Base-by-base conservation (phyloP, 805 yeast species). In the Nakazawaea wickerhamii region DNA sequence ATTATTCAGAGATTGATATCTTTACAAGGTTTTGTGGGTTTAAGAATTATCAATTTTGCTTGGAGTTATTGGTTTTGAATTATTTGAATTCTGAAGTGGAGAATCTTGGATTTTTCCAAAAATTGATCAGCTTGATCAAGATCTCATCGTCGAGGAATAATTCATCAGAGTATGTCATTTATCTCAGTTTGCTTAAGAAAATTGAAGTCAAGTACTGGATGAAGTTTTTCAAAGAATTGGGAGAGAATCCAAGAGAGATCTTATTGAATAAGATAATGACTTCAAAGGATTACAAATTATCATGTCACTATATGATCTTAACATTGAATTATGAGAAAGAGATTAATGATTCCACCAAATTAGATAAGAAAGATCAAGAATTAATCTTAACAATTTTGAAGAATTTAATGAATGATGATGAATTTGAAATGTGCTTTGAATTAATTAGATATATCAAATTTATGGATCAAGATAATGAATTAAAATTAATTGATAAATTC, bases 351-450 rank as follows among this genome's bases (percentile, higher is more conserved):
- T n/a, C 32, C n/a, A 38, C 5, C 30, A 20, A 9, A 11, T 27
- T 32, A 22, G 34, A 40, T 30, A 39, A 30, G 4, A 26, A 58
- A 6, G 81, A 76, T 51, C 58, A 65, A 23, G 51, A 52, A 9
- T 59, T 75, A 42, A 67, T 74, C 17, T 50, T 66, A 26, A 57
- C 67, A 40, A 73, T 75, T 11, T 59, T 76, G 34, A 55, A 59
- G 40, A 68, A 71, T 57, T 59, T 76, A 39, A 60, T 60, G 28
- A 52, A 55, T 6, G 61, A 63, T n/a, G 62, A 65, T 43, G 58
- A 57, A 40, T 76, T 73, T 66, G 78, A 72, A 35, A 71, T 77
- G 53, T 70, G 79, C 32, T 75, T 73, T 54, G 81, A 76, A 48
- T 57, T 76, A 43, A 64, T 78, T 41, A 60, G 81, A 38, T 76